A percentile compares a stretch with the other conserved stretches of the same genome.
These are phyloP conservation scores for Nannochloropsis salina DNA, from an alignment of 108 stramenopile species.

Conservation along the genomic window DNA sequence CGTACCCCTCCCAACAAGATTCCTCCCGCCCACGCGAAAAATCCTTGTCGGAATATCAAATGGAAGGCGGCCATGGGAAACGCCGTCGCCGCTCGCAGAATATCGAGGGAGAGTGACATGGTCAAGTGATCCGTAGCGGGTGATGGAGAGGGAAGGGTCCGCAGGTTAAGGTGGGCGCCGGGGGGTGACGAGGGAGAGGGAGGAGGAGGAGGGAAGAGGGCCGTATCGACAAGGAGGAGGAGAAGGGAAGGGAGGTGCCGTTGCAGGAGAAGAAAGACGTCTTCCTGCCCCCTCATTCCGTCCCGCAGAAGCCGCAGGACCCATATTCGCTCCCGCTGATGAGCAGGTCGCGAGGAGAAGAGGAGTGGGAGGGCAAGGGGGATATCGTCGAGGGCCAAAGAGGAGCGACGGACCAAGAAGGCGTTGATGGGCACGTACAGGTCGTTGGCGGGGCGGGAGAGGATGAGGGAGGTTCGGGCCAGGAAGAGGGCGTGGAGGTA, in stretches of 20 bases:
- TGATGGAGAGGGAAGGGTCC: background rate
- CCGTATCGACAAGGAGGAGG: background rate
- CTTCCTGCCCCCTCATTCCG: background rate
- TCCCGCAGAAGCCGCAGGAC: background rate
- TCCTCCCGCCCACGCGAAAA: background rate
- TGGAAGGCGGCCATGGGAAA: background rate
- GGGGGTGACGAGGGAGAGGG: background rate
- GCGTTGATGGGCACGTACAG: background rate
- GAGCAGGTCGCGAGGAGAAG: background rate
- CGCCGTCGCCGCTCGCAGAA: background rate
- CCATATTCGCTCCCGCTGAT: background rate
- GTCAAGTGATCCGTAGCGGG: background rate
- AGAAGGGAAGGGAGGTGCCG: background rate
- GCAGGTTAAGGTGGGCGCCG: background rate
- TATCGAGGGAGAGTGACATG: background rate
- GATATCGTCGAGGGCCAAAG: background rate
- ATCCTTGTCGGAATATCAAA: background rate
- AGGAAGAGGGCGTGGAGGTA: background rate
- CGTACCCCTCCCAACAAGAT: too few species aligned
- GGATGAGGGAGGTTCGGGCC: background rate
- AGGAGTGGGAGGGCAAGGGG: slow-evolving; percentile 9
- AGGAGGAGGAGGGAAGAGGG: background rate
- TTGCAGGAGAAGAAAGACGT: background rate
- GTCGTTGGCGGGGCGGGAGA: slow-evolving; percentile 19
- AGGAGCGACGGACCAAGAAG: background rate